Conservation (phyloP, 257 asterid species). For the Nicotiana noctiflora region DNA sequence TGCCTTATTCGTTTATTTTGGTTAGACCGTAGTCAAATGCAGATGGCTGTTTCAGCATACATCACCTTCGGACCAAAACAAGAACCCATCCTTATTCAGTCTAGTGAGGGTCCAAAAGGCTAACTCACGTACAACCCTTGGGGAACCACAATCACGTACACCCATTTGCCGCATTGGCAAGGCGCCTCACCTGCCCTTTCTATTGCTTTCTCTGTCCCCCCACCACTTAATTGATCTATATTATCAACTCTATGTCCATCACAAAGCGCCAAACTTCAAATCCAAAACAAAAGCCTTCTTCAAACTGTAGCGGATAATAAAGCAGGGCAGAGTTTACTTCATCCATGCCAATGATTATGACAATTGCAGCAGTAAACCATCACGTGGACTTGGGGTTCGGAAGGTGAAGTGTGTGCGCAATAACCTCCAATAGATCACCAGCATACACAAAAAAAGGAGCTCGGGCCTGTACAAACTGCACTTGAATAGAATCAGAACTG, state of each 20-base stretch:
- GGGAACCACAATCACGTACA: neutral
- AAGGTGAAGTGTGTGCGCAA: neutral
- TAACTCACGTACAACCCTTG: neutral
- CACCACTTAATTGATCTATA: neutral
- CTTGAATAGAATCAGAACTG: neutral
- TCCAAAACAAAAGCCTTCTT: neutral
- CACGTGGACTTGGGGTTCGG: neutral
- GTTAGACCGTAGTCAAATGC: neutral
- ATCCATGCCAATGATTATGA: neutral
- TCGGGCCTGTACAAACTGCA: neutral
- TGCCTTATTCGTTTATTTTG: neutral
- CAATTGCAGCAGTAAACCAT: neutral
- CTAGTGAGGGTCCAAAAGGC: neutral
- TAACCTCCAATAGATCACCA: neutral
- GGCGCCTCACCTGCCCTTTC: neutral
- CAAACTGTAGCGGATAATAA: neutral
- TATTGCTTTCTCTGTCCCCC: neutral
- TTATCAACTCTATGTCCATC: neutral
- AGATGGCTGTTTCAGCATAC: constrained; percentile 2
- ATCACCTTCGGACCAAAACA: neutral
- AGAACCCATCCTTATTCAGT: neutral
- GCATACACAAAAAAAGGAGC: neutral
- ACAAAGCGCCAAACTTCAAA: neutral
- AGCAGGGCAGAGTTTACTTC: neutral
- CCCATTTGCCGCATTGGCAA: neutral